Base-by-base conservation (phyloP, 306 rosid genomes). In the Cyclanthera cordifolia region DNA sequence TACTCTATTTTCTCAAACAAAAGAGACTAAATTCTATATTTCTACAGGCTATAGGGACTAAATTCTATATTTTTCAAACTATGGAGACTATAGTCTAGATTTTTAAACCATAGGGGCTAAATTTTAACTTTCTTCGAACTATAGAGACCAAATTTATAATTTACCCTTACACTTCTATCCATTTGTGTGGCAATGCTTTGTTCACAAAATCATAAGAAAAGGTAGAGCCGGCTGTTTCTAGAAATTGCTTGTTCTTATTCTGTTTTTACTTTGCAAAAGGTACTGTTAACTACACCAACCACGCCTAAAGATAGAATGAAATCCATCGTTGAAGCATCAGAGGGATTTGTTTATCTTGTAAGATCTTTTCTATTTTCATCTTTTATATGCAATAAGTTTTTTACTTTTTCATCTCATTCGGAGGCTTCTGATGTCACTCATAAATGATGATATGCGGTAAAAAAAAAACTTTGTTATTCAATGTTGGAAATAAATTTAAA, bases 251-350 rank as follows among this genome's bases (percentile, higher is more conserved):
- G 45, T 68, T 49, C 58, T 47, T 24, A 71, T 54, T 24, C 39
- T 6, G 6, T 4, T 43, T 65, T 45, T 63, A 63, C 53, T 6
- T 23, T 69, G 47, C 64, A 30, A 43, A 65, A 93, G 98, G 96
- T 93, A 53, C 84, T 93, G 50, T 88, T 87, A 48, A 93, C 96
- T 16, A 93, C 99, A 53, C 95, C 96, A 21, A 90, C 99, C 17
- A 87, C 99, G 52, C 96, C 96, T 48, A 79, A 49, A 37, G 60
- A 79, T 53, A 77, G 95, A 41, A 93, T 93, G 96, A 86, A 82
- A 75, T 88, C 86, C 66, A 90, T 93, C 70, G 98, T 78, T 47
- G 94, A 90, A 77, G 90, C 86, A 19, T 67, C 98, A 4, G 88
- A 93, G 76, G 95, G 96, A 76, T 90, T 89, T 82, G 78, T 87